Percentiles rank a stretch among this genome's conserved stretches.
Conservation (phyloP, 768 basidiomycete species). For the Lactarius indigo region DNA sequence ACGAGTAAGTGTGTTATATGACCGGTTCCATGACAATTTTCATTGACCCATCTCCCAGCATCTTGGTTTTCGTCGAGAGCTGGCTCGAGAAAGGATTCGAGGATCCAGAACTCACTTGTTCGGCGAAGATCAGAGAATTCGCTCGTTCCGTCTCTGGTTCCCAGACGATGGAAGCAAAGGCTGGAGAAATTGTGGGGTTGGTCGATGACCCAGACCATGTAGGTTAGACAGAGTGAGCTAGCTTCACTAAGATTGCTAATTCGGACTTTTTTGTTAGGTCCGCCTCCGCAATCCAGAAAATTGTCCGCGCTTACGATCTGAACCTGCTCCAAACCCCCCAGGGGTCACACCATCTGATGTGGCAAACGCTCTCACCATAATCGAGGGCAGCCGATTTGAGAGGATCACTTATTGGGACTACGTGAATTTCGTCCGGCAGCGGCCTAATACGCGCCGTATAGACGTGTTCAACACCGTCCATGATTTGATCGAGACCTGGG, state of each 20-base stretch:
- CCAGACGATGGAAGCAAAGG: constrained; percentile 11
- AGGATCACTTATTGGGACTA: constrained; percentile 18
- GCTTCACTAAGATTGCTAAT: neutral
- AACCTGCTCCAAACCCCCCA: neutral
- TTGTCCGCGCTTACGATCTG: neutral
- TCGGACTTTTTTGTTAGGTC: neutral
- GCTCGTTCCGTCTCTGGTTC: neutral
- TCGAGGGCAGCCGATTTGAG: constrained; percentile 19
- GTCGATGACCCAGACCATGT: constrained; percentile 7
- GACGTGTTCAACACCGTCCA: constrained; percentile 13
- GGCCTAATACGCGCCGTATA: neutral
- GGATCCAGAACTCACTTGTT: constrained; percentile 10
- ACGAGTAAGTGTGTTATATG: constrained; percentile 1
- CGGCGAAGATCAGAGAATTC: constrained; percentile 7
- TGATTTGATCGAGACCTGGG: constrained; percentile 9
- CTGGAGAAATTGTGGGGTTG: neutral
- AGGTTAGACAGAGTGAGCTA: neutral
- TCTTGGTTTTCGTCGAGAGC: constrained; percentile 16
- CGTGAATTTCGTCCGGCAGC: constrained; percentile 8
- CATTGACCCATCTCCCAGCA: neutral
- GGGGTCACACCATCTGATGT: neutral
- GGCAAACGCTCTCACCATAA: constrained; percentile 13
- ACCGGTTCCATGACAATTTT: neutral
- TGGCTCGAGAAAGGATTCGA: constrained; percentile 20
- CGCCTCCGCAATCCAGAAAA: constrained; percentile 1